Conservation (phyloP, 2,329 filamentous ascomycete species). For the Hymenoscyphus occultus region DNA sequence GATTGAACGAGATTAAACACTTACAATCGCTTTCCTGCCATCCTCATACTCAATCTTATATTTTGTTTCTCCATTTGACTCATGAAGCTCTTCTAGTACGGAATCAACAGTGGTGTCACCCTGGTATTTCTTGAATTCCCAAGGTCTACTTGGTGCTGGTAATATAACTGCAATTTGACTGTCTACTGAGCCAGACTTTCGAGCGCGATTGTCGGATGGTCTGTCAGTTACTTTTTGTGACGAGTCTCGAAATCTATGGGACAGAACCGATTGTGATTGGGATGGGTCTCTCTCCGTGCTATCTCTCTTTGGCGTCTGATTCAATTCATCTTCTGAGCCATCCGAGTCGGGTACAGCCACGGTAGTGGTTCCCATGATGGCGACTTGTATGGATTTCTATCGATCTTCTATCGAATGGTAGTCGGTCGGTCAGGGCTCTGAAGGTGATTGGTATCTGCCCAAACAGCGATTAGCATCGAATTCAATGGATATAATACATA, state of each 20-base stretch:
- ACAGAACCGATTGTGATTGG: conserved; percentile 23
- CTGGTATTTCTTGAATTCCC: conserved; percentile 32
- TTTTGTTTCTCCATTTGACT: conserved; percentile 19
- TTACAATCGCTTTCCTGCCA: conserved; percentile 34
- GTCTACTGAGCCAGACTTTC: conserved; percentile 13
- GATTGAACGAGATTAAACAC: conserved; percentile 17
- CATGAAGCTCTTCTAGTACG: conserved; percentile 29
- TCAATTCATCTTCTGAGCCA: conserved; percentile 18
- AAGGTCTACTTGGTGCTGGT: conserved; percentile 27
- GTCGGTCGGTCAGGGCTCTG: not conserved
- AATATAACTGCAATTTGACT: conserved; percentile 29
- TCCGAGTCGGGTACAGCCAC: conserved; percentile 23
- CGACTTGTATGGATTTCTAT: not conserved
- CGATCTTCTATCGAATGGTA: not conserved
- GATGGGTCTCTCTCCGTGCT: conserved; percentile 15
- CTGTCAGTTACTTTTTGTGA: conserved; percentile 14
- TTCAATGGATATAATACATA: not conserved
- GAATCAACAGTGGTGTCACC: conserved; percentile 34
- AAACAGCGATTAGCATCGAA: not conserved
- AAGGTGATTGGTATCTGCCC: not conserved
- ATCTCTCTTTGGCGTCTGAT: conserved; percentile 17
- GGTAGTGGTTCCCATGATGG: conserved; percentile 17
- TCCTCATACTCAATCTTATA: conserved; percentile 37
- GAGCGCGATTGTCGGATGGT: not conserved
- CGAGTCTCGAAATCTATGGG: conserved; percentile 27